A percentile compares a stretch with the other conserved stretches of the same genome.
Conservation (phyloP, 345 rosid genomes). For the Dimocarpus longan region DNA sequence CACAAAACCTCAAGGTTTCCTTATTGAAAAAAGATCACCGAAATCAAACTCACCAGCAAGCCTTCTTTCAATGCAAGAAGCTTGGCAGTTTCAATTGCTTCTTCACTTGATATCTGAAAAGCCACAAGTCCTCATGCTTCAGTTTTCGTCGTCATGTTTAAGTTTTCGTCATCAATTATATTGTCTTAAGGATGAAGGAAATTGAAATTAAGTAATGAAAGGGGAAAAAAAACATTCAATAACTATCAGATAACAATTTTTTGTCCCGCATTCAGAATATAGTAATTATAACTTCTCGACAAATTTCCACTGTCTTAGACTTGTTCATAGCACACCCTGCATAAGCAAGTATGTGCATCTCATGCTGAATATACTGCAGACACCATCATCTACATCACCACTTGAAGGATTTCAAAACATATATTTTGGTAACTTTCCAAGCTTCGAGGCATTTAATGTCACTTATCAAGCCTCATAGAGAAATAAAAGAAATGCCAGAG, state of each 20-base stretch:
- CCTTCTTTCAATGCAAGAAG: constrained; percentile 65
- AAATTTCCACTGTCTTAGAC: neutral
- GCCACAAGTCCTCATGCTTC: neutral
- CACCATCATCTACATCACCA: neutral
- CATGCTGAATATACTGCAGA: neutral
- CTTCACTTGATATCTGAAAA: constrained; percentile 58
- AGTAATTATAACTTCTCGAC: neutral
- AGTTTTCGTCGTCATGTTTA: neutral
- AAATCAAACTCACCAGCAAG: constrained; percentile 38
- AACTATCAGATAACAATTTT: neutral
- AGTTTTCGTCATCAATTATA: neutral
- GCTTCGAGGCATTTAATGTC: neutral
- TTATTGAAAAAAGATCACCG: neutral
- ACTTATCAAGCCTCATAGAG: neutral
- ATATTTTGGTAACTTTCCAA: neutral
- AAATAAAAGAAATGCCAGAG: neutral
- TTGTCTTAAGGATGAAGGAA: neutral
- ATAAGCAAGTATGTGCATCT: neutral
- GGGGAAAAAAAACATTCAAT: neutral
- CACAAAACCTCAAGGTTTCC: neutral
- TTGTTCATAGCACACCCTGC: neutral
- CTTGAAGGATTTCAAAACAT: neutral
- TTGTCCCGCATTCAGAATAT: neutral
- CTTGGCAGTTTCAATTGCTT: constrained; percentile 58
- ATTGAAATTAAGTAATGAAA: neutral